Percentiles rank a stretch among this genome's conserved stretches.
Evolutionary conservation across 2,329 filamentous ascomycete species (phyloP).

Genomic region (Periglandula ipomoeae): DNA sequence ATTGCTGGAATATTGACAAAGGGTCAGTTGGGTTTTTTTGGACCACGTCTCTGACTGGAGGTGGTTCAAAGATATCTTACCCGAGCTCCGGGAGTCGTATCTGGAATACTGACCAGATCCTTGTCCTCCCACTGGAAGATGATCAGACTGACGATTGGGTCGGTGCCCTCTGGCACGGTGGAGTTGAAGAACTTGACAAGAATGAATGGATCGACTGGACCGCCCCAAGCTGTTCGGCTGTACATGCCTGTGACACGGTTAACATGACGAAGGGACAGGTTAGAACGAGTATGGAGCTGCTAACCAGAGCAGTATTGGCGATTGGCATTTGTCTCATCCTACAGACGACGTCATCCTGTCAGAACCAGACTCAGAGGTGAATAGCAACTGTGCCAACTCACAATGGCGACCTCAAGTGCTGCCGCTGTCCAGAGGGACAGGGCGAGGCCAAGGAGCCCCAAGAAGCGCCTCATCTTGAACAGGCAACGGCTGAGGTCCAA

Average conservation of each 20-base stretch:
- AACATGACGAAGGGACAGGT: slow-evolving; percentile 7
- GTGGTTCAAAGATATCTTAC: no score
- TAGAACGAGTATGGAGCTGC: slow-evolving; percentile 8
- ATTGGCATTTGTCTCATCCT: slow-evolving; percentile 71
- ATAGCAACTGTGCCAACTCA: not conserved
- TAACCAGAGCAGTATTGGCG: slow-evolving; percentile 67
- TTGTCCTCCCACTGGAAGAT: slow-evolving; percentile 94
- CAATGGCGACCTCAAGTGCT: slow-evolving; percentile 49
- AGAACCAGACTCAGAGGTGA: slow-evolving; percentile 3
- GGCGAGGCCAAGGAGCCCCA: slow-evolving; percentile 41
- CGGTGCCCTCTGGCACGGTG: slow-evolving; percentile 46
- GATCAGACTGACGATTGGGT: slow-evolving; percentile 73
- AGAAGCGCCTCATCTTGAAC: slow-evolving; percentile 44
- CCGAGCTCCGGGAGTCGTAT: slow-evolving; percentile 43
- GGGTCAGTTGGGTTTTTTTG: not conserved
- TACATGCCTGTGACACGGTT: slow-evolving; percentile 65
- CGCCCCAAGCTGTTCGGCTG: slow-evolving; percentile 80
- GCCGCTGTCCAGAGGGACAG: slow-evolving; percentile 43
- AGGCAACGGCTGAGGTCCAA: slow-evolving; percentile 5
- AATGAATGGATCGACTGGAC: slow-evolving; percentile 81
- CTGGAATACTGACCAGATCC: slow-evolving; percentile 62
- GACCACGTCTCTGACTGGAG: no score
- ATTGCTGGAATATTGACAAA: slow-evolving; percentile 19
- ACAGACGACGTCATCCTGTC: slow-evolving; percentile 13
- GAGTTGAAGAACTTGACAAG: slow-evolving; percentile 64